A percentile compares a stretch with the other conserved stretches of the same genome.
phyloP scores from a whole-genome alignment of 352 stramenopile species.

The Globisporangium takayamanum region DNA sequence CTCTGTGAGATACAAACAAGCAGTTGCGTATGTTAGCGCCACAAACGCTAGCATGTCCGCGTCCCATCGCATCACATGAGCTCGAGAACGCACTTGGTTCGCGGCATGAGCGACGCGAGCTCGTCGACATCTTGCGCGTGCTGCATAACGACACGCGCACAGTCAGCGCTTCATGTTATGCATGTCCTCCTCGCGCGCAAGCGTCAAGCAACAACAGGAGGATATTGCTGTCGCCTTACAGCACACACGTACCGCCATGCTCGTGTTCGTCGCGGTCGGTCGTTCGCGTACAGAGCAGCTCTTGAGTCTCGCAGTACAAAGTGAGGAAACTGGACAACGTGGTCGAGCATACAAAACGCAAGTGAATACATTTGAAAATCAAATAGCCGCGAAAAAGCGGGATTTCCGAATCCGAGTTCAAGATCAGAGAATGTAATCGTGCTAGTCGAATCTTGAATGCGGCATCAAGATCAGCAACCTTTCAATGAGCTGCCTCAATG shows the following conservation, averaged over 20 bases:
- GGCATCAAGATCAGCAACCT: too few relatives aligned
- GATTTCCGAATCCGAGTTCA: not conserved
- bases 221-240: not conserved
- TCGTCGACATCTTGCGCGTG: conserved; percentile 31
- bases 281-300: not conserved
- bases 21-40: not conserved
- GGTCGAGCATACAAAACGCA: conserved; percentile 8
- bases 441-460: too few relatives aligned
- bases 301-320: not conserved
- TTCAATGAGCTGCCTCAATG: too few relatives aligned
- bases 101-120: conserved; percentile 62
- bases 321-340: not conserved
- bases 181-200: too few relatives aligned
- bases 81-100: conserved; percentile 39
- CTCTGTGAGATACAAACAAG: conserved; percentile 10
- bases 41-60: not conserved
- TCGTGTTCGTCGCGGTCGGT: not conserved
- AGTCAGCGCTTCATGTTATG: too few relatives aligned
- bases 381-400: conserved; percentile 5
- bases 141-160: not conserved
- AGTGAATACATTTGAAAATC: conserved; percentile 12
- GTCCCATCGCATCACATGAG: not conserved
- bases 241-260: not conserved
- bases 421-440: not conserved
- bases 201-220: not conserved